Evolutionary conservation across 192 early-diverging fungal species (phyloP).

Genomic region (Gorgonomyces haynaldii): DNA sequence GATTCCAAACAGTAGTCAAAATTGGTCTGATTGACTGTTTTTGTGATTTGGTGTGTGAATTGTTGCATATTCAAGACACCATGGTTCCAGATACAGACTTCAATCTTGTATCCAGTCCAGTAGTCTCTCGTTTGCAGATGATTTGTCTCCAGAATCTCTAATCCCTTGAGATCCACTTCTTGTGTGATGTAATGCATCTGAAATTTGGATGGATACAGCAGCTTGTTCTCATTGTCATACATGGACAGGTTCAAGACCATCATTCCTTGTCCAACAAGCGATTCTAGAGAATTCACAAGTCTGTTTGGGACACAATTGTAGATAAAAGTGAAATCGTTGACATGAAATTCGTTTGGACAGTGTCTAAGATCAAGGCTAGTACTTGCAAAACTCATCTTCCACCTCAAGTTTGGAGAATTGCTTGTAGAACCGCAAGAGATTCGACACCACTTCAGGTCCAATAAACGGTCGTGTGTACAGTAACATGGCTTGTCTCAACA

Average conservation of each 20-base stretch:
- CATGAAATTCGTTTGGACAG: slow-evolving; percentile 15
- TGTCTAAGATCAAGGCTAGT: neutral
- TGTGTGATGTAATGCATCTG: neutral
- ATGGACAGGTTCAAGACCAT: slow-evolving; percentile 22
- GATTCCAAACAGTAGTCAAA: slow-evolving; percentile 29
- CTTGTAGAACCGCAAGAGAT: slow-evolving; percentile 20
- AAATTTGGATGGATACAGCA: slow-evolving; percentile 22
- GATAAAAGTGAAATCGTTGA: slow-evolving; percentile 33
- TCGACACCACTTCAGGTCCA: slow-evolving; percentile 19
- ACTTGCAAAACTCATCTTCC: neutral
- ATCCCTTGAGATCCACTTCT: neutral
- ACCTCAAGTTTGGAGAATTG: neutral
- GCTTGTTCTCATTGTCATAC: slow-evolving; percentile 13
- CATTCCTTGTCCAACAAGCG: slow-evolving; percentile 30
- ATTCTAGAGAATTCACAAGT: slow-evolving; percentile 17
- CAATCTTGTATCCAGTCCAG: slow-evolving; percentile 19
- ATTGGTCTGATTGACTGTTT: slow-evolving; percentile 16
- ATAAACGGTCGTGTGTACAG: slow-evolving; percentile 18
- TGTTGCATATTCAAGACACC: slow-evolving; percentile 22
- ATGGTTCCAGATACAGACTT: slow-evolving; percentile 29
- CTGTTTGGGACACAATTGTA: slow-evolving; percentile 30
- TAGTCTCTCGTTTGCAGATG: neutral
- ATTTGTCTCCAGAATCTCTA: neutral
- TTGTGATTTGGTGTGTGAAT: slow-evolving; percentile 12
- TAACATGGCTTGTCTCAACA: slow-evolving; percentile 51